phyloP scores from a whole-genome alignment of 345 rosid species.

The Firmiana major region DNA sequence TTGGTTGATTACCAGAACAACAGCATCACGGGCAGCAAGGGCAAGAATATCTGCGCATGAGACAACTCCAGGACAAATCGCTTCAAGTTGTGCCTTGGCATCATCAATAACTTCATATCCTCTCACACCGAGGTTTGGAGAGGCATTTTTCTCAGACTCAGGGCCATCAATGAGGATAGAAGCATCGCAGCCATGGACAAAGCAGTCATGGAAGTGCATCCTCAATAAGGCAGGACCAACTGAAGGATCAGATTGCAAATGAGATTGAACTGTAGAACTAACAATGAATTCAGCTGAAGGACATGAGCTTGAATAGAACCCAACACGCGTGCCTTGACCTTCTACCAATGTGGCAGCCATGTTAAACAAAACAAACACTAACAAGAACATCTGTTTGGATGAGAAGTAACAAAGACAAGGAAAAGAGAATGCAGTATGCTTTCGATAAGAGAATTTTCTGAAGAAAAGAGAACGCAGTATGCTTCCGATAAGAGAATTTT shows the following conservation, averaged over 20 bases:
- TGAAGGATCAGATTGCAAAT: background rate
- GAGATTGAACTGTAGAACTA: background rate
- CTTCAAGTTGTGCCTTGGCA: constrained; percentile 42
- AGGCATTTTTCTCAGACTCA: constrained; percentile 51
- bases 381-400: background rate
- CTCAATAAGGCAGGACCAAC: background rate
- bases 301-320: constrained; percentile 2
- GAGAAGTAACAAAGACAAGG: background rate
- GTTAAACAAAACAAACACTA: background rate
- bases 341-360: constrained; percentile 1
- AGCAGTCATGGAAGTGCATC: constrained; percentile 63
- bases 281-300: constrained; percentile 3
- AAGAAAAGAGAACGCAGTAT: background rate
- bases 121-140: constrained; percentile 34
- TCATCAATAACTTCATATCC: constrained; percentile 60
- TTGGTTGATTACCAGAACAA: constrained; percentile 35
- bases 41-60: constrained; percentile 62
- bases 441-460: too few species aligned
- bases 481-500: too few species aligned
- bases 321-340: constrained; percentile 1
- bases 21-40: constrained; percentile 59
- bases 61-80: constrained; percentile 44
- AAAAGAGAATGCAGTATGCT: background rate
- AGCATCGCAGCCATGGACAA: constrained; percentile 69
- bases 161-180: constrained; percentile 41